Conservation (phyloP, 148 eudicot species). For the Rhododendron ferrugineum region DNA sequence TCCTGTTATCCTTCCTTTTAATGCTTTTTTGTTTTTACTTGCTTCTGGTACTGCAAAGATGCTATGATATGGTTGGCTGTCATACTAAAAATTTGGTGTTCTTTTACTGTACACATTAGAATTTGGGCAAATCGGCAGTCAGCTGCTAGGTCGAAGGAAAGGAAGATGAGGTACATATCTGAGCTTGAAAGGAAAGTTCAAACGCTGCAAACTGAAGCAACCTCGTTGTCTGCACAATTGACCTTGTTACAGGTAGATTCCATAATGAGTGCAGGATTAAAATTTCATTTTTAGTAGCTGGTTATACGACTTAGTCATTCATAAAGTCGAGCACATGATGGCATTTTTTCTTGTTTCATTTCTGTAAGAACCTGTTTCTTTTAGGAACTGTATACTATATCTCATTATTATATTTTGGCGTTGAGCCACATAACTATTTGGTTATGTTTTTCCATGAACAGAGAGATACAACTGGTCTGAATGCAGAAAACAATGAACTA, state of each 20-base stretch:
- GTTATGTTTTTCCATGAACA: slow-evolving; percentile 22
- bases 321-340: background rate
- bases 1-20: background rate
- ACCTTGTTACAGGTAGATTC: slow-evolving; percentile 60
- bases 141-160: slow-evolving; percentile 86
- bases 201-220: slow-evolving; percentile 73
- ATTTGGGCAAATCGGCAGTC: slow-evolving; percentile 88
- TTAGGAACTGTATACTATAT: background rate
- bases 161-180: slow-evolving; percentile 79
- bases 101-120: slow-evolving; percentile 20
- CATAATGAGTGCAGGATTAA: background rate
- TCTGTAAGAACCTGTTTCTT: background rate
- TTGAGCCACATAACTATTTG: background rate
- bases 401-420: background rate
- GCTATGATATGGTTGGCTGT: background rate
- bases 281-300: background rate
- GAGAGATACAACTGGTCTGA: slow-evolving; percentile 91
- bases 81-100: background rate
- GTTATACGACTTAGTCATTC: background rate
- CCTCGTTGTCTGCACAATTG: slow-evolving; percentile 67
- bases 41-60: background rate
- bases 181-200: slow-evolving; percentile 82
- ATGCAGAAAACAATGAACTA: slow-evolving; percentile 86
- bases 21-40: background rate
- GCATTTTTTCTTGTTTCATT: background rate